These are phyloP conservation scores for Carex myosuroides DNA, from an alignment of 176 grass and related monocot species.

Conservation along the genomic window DNA sequence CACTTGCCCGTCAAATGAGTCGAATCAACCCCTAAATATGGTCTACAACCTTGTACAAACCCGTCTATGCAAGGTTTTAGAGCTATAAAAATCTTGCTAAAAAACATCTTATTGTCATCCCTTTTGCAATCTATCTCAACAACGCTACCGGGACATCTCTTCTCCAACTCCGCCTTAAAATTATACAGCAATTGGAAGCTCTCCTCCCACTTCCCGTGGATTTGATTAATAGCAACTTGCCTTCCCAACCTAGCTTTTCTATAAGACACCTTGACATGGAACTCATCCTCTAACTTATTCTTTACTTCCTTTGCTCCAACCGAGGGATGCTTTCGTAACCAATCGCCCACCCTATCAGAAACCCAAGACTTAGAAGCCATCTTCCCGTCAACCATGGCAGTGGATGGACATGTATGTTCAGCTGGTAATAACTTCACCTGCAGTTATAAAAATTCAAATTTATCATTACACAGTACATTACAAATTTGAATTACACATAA, in stretches of 20 bases:
- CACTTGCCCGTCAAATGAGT: too few species aligned
- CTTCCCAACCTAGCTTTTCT: background rate
- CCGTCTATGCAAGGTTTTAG: background rate
- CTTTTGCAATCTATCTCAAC: constrained; percentile 20
- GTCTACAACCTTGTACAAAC: too few species aligned
- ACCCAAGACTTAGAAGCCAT: background rate
- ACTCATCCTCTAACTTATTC: background rate
- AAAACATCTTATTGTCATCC: background rate
- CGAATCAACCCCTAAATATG: too few species aligned
- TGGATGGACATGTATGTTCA: background rate
- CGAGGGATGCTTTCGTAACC: background rate
- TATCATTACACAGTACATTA: background rate
- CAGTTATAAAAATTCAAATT: background rate
- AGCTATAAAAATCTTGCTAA: constrained; percentile 3
- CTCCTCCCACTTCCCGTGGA: background rate
- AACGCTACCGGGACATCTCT: background rate
- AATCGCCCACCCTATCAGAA: background rate
- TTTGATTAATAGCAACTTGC: background rate
- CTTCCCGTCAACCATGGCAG: background rate
- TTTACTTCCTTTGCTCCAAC: background rate
- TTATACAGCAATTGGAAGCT: background rate
- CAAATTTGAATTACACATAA: background rate
- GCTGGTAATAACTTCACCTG: background rate
- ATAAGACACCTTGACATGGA: background rate
- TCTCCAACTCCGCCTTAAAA: constrained; percentile 1